Base-by-base conservation (phyloP, 2,329 filamentous ascomycete genomes). In the Ceratocystis lukuohia region DNA sequence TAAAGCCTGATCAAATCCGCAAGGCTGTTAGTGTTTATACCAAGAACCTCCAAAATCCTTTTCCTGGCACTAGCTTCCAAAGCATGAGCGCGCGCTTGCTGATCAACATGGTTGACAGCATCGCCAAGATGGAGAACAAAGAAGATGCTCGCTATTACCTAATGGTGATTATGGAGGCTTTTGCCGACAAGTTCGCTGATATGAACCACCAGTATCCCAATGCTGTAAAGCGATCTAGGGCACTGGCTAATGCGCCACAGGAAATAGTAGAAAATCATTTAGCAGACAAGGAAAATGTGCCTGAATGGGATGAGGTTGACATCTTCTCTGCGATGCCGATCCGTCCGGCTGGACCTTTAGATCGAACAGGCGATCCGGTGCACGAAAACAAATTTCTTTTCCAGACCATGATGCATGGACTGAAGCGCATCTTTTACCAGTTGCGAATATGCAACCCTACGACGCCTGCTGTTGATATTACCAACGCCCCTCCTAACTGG, bases 31-130 rank as follows among this genome's bases (percentile, higher is more conserved):
- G 96, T 73, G 94, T 99, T 3, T 99, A 99, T 75, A 97, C 95
- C 1, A 91, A 88, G 73, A 97, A 97, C 72, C 79, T 99, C 25
- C 91, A 96, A 72, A 94, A 97, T 74, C 91, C 90, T 69, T 96
- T 96, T 69, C 95, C 94, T 0, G 95, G 95, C 7, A 97, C 95
- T 0, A 99, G 93, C 75, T 99, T 99, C 73, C 95, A 99, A 75
- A 99, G 94, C 0, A 99, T 99, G 94, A 97, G 94, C 71, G 95
- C 94, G 0, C 99, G 97, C 75, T 80, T 99, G 2, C 80, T 99
- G 0, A 80, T 99, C 12, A 99, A 99, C 74, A 95, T 99, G 91
- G 94, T 93, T 0, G 95, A 99, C 72, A 96, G 91, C 74, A 99
- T 99, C 72, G 90, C 92, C 0, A 96, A 93, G 75, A 83, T 99